Conservation (phyloP, 768 basidiomycete species). For the Kwoniella newhampshirensis region DNA sequence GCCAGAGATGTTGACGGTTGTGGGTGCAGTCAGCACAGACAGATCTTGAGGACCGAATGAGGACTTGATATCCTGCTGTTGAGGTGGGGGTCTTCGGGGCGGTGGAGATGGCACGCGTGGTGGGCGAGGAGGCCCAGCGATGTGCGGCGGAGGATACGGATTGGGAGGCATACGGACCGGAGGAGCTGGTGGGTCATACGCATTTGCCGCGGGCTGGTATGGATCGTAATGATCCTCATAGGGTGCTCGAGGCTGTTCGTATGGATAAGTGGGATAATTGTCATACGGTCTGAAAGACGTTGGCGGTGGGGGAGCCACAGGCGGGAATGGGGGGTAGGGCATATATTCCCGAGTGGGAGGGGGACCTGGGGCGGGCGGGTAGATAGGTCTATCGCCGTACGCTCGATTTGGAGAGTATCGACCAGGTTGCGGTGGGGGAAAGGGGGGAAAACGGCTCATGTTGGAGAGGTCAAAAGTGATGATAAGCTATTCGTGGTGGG, state of each 20-base stretch:
- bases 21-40: conserved; percentile 29
- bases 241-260: conserved; percentile 34
- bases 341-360: conserved; percentile 24
- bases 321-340: conserved; percentile 15
- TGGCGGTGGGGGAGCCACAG: conserved; percentile 7
- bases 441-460: conserved; percentile 39
- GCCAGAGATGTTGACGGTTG: conserved; percentile 30
- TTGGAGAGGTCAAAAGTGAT: neutral
- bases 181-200: conserved; percentile 20
- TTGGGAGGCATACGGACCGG: conserved; percentile 8
- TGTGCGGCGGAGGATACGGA: conserved; percentile 7
- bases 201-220: conserved; percentile 30
- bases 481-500: no score
- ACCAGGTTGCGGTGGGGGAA: conserved; percentile 27
- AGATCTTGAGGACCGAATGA: conserved; percentile 13
- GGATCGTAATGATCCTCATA: conserved; percentile 46
- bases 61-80: neutral
- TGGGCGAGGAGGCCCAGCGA: conserved; percentile 6
- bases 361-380: conserved; percentile 13
- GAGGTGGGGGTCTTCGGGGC: neutral
- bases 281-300: conserved; percentile 32
- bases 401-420: conserved; percentile 40
- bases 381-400: conserved; percentile 29
- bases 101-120: conserved; percentile 5
- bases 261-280: conserved; percentile 25